A percentile compares a stretch with the other conserved stretches of the same genome.
These are phyloP conservation scores for Colletotrichum horii DNA, from an alignment of 2,329 filamentous ascomycete genomes.

Conservation along the genomic window DNA sequence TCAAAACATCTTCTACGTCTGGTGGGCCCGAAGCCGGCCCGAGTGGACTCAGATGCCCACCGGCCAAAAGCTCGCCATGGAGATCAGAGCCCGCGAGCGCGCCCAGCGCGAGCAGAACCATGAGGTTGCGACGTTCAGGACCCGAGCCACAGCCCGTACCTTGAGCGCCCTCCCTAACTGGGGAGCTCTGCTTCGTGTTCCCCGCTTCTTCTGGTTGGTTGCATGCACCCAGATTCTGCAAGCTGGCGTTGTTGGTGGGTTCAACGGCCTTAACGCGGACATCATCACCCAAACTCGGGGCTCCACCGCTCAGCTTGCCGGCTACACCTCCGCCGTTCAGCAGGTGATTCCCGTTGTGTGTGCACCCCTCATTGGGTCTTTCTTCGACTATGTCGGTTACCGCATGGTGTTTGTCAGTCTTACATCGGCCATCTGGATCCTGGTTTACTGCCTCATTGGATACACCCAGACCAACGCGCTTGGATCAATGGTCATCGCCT, in stretches of 20 bases:
- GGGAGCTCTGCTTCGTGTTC: conserved; percentile 18
- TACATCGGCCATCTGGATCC: conserved; percentile 28
- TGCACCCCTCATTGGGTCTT: conserved; percentile 26
- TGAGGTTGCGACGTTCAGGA: neutral
- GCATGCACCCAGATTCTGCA: conserved; percentile 27
- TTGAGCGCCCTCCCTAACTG: neutral
- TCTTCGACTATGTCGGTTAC: conserved; percentile 28
- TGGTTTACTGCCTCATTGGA: conserved; percentile 29
- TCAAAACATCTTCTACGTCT: conserved; percentile 27
- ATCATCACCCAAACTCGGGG: conserved; percentile 27
- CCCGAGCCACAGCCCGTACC: neutral
- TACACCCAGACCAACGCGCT: conserved; percentile 26
- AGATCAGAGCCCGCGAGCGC: neutral
- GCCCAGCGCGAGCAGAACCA: neutral
- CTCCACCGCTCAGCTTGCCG: conserved; percentile 30
- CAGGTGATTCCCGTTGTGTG: conserved; percentile 30
- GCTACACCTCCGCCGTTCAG: conserved; percentile 30
- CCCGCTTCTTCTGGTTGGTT: conserved; percentile 29
- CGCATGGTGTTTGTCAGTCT: conserved; percentile 30
- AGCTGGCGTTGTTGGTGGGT: conserved; percentile 24
- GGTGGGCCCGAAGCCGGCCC: conserved; percentile 26
- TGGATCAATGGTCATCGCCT: conserved; percentile 29
- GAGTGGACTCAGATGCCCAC: conserved; percentile 29
- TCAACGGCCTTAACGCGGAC: conserved; percentile 26
- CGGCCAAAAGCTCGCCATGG: conserved; percentile 10